These are phyloP conservation scores for Thelephora terrestris DNA, from an alignment of 1,284 basidiomycete species.

Conservation along the genomic window DNA sequence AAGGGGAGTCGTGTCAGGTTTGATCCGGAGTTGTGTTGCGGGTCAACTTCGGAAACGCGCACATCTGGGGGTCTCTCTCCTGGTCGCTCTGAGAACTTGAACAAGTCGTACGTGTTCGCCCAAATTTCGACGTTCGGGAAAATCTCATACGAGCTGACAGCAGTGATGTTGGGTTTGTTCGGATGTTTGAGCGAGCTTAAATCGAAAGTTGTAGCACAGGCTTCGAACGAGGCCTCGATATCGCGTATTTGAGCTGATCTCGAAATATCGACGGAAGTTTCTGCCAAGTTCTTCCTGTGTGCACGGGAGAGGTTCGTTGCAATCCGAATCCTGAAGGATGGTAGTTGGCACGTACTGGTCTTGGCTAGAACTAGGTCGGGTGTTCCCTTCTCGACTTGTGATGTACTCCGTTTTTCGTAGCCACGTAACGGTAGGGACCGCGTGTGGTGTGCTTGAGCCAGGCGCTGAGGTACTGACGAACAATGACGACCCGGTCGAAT, in stretches of 20 bases:
- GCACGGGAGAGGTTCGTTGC: not conserved
- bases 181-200: constrained; percentile 62
- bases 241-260: constrained; percentile 70
- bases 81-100: constrained; percentile 83
- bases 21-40: too few relatives aligned
- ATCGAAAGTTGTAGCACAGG: constrained; percentile 49
- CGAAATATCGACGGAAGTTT: constrained; percentile 61
- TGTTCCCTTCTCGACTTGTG: constrained; percentile 45
- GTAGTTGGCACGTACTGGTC: constrained; percentile 40
- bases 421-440: constrained; percentile 65
- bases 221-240: constrained; percentile 76
- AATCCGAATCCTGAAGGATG: not conserved
- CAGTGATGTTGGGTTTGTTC: constrained; percentile 66
- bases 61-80: constrained; percentile 64
- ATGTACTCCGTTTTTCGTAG: constrained; percentile 84
- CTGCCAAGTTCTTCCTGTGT: constrained; percentile 36
- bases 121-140: constrained; percentile 83
- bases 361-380: constrained; percentile 32
- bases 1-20: not conserved
- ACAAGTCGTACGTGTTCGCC: constrained; percentile 83
- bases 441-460: not conserved
- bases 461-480: constrained; percentile 15
- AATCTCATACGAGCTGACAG: constrained; percentile 78
- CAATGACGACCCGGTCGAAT: constrained; percentile 37
- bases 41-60: constrained; percentile 4